Base-by-base conservation (phyloP, 2,329 filamentous ascomycete genomes). In the Lachnellula subtilissima region DNA sequence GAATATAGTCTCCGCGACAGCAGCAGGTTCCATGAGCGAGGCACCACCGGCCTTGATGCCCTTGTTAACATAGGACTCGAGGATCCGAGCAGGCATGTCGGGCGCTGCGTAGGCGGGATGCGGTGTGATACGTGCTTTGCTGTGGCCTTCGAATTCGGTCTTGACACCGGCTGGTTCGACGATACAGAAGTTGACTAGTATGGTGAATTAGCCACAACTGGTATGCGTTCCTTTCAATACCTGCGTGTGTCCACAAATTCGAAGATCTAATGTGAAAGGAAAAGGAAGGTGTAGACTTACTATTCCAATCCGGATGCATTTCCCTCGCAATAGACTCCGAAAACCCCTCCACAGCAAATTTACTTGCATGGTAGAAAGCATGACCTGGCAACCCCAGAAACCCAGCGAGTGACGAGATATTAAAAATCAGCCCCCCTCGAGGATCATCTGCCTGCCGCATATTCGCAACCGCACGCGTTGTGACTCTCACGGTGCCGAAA, bases 111-210 rank as follows among this genome's bases (percentile, higher is more conserved):
- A 68, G 2, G 62, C 66, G 5, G 60, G 61, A 50, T 67, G 66
- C 5, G 63, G 60, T 14, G 52, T 45, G 5, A 52, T 65, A 22
- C 58, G 50, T 15, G 50, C 48, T 52, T 71, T 67, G 14, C 65
- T 67, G 47, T 77, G 75, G 3, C 73, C 72, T 54, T 67, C 64
- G 43, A 67, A 76, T 17, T 75, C 70, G 0, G 74, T 75, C 48
- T 69, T 70, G 43, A 76, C 74, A 7, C 70, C 73, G n/a, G 71
- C 70, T 0, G 74, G 74, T 55, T 76, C 74, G 2, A 74, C 58
- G 0, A 74, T 71, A 0, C 69, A 73, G 1, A 75, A 64, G 50
- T 72, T 74, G 59, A 77, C 69, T 73, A 7, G 45, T 69, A 69
- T 71, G 42, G 78, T 70, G 52, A 77, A 67, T 73, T 32, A 32